Evolutionary conservation across 305 asterid genomes (phyloP), one percentile per base, ranked within the genome.

Genomic region (Fraxinus albicans): DNA sequence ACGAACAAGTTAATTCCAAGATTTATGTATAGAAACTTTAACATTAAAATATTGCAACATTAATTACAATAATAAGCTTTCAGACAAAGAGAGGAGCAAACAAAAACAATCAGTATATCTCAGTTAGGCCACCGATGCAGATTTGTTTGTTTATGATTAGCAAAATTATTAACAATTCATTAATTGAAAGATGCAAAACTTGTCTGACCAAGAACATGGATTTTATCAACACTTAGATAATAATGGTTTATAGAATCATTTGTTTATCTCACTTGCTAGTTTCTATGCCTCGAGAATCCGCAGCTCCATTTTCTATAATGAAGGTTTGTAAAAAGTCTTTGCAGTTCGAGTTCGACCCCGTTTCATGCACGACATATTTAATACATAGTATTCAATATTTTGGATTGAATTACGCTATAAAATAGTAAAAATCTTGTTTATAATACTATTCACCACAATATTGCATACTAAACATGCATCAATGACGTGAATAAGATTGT

Each of bases 201-300:
- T 74, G 81, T 77, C 53, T 35, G 50, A 86, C 79, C 91, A 85
- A 90, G 91, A 88, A 85, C 86, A 69, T 85, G 90, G 83, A 40
- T 73, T 86, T 87, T 80, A 75, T 79, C 91, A 82, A 84, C 80
- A 84, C 81, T 34, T 31, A 19, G 79, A 55, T 7, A 70, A 33
- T 74, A 81, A 79, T 70, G 40, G 8, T 70, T 4, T 12, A 31
- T 70, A 19, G 35, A 36, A 67, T 65, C 38, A 19, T 88, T 78
- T 86, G 81, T 85, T 82, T 86, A 55, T 77, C 79, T 17, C 76
- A 60, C 86, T 78, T 75, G 73, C 86, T 78, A 81, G 50, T 42
- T 42, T 42, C 50, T 9, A 42, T 25, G 42, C 55, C 81, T 63
- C 33, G 33, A 15, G 15, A 65, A 21, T 25, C 34, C 3, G 73